phyloP scores from a whole-genome alignment of 495 filamentous ascomycete genomes.

The Daldinia grandis region DNA sequence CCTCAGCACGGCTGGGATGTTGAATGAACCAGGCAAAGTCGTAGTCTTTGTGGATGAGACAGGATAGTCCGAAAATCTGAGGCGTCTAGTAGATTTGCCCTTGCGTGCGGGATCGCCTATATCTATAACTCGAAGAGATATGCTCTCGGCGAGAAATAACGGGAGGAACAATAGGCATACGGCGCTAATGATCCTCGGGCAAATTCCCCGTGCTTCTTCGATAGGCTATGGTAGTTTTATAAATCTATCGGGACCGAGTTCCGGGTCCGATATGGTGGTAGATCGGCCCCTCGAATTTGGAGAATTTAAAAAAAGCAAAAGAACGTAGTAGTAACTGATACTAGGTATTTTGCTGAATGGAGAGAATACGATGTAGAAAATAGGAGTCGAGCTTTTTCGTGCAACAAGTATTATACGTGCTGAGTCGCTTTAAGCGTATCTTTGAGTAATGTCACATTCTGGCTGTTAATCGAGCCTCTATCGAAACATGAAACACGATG shows the following conservation, averaged over 20 bases:
- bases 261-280: neutral
- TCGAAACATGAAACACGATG: slow-evolving; percentile 15
- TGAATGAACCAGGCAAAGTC: neutral
- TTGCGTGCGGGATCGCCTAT: slow-evolving; percentile 10
- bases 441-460: neutral
- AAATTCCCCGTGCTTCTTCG: neutral
- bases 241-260: slow-evolving; percentile 27
- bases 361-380: neutral
- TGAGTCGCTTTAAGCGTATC: neutral
- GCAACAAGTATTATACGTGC: neutral
- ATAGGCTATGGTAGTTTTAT: neutral
- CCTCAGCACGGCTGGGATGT: neutral
- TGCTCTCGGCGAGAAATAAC: slow-evolving; percentile 14
- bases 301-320: neutral
- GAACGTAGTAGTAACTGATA: neutral
- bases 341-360: neutral
- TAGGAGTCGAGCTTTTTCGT: neutral
- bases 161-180: slow-evolving; percentile 34
- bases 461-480: slow-evolving; percentile 10
- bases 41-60: slow-evolving; percentile 15
- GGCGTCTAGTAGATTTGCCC: neutral
- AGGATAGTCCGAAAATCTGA: slow-evolving; percentile 1
- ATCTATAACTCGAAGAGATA: neutral
- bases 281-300: neutral
- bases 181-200: slow-evolving; percentile 13